Evolutionary conservation across 1,284 basidiomycete species (phyloP), one percentile per base, ranked within the genome.

Genomic region (Leccinum pachyderme): DNA sequence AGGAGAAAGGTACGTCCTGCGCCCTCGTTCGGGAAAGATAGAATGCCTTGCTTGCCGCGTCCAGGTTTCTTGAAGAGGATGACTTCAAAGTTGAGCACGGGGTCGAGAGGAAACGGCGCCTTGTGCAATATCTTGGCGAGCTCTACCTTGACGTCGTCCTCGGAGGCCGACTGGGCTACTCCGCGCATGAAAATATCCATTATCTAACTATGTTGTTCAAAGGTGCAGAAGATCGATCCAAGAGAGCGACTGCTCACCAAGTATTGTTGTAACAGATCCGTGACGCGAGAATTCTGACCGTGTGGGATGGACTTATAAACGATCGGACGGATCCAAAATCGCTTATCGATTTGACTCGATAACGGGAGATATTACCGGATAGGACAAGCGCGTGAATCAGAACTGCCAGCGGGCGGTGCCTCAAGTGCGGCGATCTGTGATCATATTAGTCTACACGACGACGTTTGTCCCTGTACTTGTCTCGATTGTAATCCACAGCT

Each of bases 401-500:
- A 50, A 7, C 25, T n/a, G n/a, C n/a, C n/a, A n/a, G n/a, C n/a
- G 33, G 3, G 13, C 2, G 24, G 41, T 44, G 41, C 22, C 5
- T 44, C 18, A 44, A 45, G 25, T 44, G 44, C 27, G 44, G 44
- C 27, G 44, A 28, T 27, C 44, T 28, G 44, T 24, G 25, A 28
- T 28, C 27, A n/a, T n/a, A 53, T 61, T 55, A 73, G 55, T 73
- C 74, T 60, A 76, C 61, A 53, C 75, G 65, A 59, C 74, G 65
- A 54, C 74, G 71, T 49, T 76, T 75, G 35, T 77, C 77, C 50
- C 69, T 65, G 59, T 72, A 67, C 28, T 58, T 61, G 52, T 67
- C 62, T 45, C 61, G 58, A 29, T 74, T 72, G 25, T 77, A 72
- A 58, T 80, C 79, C 49, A 73, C 68, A 54, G 72, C 71, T 56